phyloP scores from a whole-genome alignment of 2,329 filamentous ascomycete species.

The Xylariaceae sp. region DNA sequence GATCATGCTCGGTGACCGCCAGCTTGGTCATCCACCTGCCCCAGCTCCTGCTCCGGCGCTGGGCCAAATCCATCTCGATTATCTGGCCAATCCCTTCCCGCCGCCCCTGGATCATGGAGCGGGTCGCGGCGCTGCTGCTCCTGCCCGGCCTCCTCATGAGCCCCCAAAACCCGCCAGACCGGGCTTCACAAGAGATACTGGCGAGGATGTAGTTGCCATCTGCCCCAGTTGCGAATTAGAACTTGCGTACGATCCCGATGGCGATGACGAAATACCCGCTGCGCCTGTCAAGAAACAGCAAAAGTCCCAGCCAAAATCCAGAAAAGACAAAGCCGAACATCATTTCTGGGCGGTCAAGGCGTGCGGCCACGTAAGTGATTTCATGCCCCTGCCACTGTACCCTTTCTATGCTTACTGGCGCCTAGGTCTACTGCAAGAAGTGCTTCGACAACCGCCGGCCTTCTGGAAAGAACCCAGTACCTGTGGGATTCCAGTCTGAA shows the following conservation, averaged over 20 bases:
- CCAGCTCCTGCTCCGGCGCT: constrained; percentile 3
- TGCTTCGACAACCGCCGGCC: constrained; percentile 56
- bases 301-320: no score
- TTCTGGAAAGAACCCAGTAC: constrained; percentile 26
- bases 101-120: constrained; percentile 2
- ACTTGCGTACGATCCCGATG: constrained; percentile 64
- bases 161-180: constrained; percentile 59
- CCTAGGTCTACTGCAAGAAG: constrained; percentile 57
- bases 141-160: constrained; percentile 51
- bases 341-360: constrained; percentile 89
- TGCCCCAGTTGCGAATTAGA: constrained; percentile 87
- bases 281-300: constrained; percentile 35
- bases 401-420: constrained; percentile 2
- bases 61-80: constrained; percentile 21
- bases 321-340: constrained; percentile 60
- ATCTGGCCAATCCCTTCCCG: constrained; percentile 18
- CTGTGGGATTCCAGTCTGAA: constrained; percentile 35
- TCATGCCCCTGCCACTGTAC: neutral
- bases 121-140: constrained; percentile 2
- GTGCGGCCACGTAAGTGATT: constrained; percentile 76
- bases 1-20: constrained; percentile 19
- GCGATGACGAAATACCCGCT: constrained; percentile 25
- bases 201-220: constrained; percentile 67
- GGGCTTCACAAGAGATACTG: constrained; percentile 79
- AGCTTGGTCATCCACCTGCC: constrained; percentile 8